Evolutionary conservation across 2,329 filamentous ascomycete species (phyloP), one percentile per base, ranked within the genome.

Genomic region (Venturia effusa): DNA sequence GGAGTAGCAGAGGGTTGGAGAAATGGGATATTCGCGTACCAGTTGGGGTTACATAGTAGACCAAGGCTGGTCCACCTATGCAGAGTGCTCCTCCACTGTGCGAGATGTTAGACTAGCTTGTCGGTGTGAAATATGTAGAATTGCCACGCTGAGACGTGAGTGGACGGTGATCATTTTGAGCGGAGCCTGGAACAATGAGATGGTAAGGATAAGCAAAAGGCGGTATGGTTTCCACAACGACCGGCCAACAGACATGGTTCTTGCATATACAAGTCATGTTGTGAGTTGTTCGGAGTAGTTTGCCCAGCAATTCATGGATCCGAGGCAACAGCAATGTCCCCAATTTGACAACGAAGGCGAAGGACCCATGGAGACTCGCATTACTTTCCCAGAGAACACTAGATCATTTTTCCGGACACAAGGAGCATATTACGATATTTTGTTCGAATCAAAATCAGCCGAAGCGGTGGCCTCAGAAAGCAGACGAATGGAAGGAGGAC

Each of bases 51-150:
- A 95, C 78, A 74, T 86, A 96, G 77, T 87, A 84, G 54, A 93
- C 88, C 62, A 97, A 79, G 19, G 88, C 88, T 30, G 94, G 94
- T 3, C 94, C 94, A 62, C 94, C 94, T 66, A 97, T 81, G 71
- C 85, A 87, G 69, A 94, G 80, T 59, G 81, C 76, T 51, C 80
- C 81, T 69, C 89, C 90, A 65, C 92, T 97, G 70, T 67, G 54
- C 5, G 27, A 62, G 24, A 45, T 61, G 66, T 75, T 62, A 73
- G 68, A 65, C 55, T 45, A 27, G 24, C 48, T 55, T 32, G 48
- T 55, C 48, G 24, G 48, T 55, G 48, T 7, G 43, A 48, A 48
- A 48, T 24, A 11, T 45, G 43, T 48, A 48, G 43, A 48, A 34
- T 55, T 55, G 48, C 48, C 30, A 55, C n/a, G 32, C 27, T 30